A percentile compares a stretch with the other conserved stretches of the same genome.
Evolutionary conservation across 495 filamentous ascomycete species (phyloP).

Genomic region (Daldinia childiae): DNA sequence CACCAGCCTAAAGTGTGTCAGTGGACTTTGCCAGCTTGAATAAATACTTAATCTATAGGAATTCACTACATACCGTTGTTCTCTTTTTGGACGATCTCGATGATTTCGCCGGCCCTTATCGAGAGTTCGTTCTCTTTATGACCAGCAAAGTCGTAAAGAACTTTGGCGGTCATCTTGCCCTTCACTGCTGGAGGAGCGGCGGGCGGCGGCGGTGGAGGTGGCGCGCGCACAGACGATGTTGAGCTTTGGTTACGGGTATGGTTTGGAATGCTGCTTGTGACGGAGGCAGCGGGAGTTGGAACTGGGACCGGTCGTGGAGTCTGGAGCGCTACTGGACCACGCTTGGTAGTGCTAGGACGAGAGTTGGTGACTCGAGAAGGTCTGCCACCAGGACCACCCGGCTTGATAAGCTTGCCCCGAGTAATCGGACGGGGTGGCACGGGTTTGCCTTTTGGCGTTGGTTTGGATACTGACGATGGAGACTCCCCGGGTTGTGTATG

Average conservation of each 20-base stretch:
- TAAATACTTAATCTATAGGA: conserved; percentile 1
- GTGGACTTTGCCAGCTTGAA: conserved; percentile 39
- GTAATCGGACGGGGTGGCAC: conserved; percentile 90
- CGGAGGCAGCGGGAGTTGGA: conserved; percentile 54
- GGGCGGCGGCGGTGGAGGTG: conserved; percentile 69
- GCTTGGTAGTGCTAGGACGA: conserved; percentile 59
- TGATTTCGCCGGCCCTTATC: conserved; percentile 76
- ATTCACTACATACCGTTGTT: conserved; percentile 74
- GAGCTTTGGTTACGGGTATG: conserved; percentile 59
- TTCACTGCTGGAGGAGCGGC: conserved; percentile 70
- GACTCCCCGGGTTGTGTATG: conserved; percentile 88
- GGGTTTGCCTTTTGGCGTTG: conserved; percentile 85
- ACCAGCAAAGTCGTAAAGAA: conserved; percentile 87
- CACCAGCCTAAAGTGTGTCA: conserved; percentile 78
- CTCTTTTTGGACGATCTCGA: conserved; percentile 90
- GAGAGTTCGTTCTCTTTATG: conserved; percentile 81
- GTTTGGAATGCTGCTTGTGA: conserved; percentile 48
- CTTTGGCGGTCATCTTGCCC: conserved; percentile 78
- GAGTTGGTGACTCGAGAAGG: conserved; percentile 71
- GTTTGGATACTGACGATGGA: conserved; percentile 80
- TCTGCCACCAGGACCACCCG: conserved; percentile 85
- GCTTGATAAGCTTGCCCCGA: conserved; percentile 85
- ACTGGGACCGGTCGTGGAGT: conserved; percentile 57
- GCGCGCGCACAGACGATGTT: conserved; percentile 56
- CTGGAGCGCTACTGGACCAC: conserved; percentile 54